Base-by-base conservation (phyloP, 768 basidiomycete genomes). In the Neoboletus brunneissimus region DNA sequence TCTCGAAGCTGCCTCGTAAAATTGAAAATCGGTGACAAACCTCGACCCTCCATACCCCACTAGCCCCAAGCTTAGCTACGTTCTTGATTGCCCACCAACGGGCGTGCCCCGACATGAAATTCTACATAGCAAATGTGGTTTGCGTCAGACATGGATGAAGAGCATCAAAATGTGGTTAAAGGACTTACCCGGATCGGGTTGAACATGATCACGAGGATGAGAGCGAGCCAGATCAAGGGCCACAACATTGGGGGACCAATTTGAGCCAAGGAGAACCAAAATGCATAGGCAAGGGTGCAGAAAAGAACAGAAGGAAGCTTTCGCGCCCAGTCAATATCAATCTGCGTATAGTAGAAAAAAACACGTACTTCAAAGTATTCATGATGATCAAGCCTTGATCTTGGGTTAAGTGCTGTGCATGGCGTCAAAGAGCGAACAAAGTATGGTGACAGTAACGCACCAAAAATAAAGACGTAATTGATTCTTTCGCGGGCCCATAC, bases 401-500 rank as follows among this genome's bases (percentile, higher is more conserved):
- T 79, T 16, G 86, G 67, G 58, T 91, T 82, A 46, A 94, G 71
- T 67, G 91, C 91, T 87, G 63, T 16, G 27, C 31, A 13, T 11
- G 27, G 18, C 8, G 8, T 63, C 31, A 56, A 34, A 13, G 4
- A 12, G 6, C 0, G n/a, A 45, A 32, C 13, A n/a, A 12, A n/a
- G 6, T 0, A 23, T 29, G n/a, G 3, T 5, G 10, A 23, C 11
- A n/a, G 29, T 8, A n/a, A 66, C 79, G 31, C 59, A 88, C 88
- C 89, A 64, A 94, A 91, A 34, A 95, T 90, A 67, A 96, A 94
- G 5, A 86, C 81, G 64, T 94, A 96, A 66, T 98, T 98, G 59
- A 99, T 94, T 40, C 91, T 79, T 5, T 87, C 77, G 8, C 73
- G 72, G 0, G 84, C 78, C 87, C 91, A 99, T 0, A 88, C 88